Base-by-base conservation (phyloP, 345 rosid species). In the Lepidium didymum region DNA sequence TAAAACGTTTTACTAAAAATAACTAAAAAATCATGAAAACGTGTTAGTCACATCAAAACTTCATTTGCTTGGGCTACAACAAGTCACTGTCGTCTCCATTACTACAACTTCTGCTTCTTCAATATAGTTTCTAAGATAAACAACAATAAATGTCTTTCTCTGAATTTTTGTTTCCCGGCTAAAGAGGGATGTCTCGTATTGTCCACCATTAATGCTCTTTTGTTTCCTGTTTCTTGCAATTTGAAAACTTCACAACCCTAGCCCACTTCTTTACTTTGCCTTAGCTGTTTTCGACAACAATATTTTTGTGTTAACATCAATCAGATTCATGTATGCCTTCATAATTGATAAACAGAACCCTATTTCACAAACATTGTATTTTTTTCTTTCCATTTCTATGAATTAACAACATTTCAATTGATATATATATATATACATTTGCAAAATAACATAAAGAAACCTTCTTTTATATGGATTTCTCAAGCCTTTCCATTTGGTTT, bases 201-300 rank as follows among this genome's bases (percentile, higher is more conserved):
- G 78, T 84, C 84, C 82, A 18, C 77, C 77, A 70, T 86, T 62
- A 89, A 81, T 85, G 85, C 82, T 56, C 40, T 69, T 77, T 85
- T 61, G 3, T 72, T 73, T 72, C 74, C 64, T 46, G 58, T 56
- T 37, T 53, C 51, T 41, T 57, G 69, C 67, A 55, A 65, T 60
- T 71, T 64, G 38, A 54, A 9, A 58, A 25, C 61, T 44, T 68
- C 18, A 53, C 23, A 73, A 44, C 55, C 55, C 40, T 65, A 66
- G 72, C 55, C 77, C 67, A 73, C 77, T 73, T 73, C 61, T 42
- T 59, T 67, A 51, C 56, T 50, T 43, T 52, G 25, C 62, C 62
- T 59, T 43, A 42, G 69, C 73, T 74, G 78, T 67, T 74, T 67
- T 59, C 50, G 16, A 59, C 67, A 56, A 33, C 15, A 21, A 42